These are phyloP conservation scores for Pythium utonaiense DNA, from an alignment of 352 stramenopile species.

Conservation along the genomic window DNA sequence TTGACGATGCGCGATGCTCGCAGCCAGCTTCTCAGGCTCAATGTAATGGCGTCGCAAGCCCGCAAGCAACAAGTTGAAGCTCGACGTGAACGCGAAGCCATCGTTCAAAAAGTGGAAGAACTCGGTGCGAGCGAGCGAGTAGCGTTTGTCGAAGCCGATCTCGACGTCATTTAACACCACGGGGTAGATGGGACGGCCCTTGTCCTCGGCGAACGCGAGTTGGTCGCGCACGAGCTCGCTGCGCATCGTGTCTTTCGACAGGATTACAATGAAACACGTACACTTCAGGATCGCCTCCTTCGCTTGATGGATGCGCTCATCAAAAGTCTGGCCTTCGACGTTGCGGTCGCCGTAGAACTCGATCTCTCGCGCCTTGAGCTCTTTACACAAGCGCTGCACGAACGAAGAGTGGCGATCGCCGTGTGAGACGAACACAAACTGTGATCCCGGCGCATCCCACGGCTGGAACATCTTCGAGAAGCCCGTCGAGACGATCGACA, in stretches of 20 bases:
- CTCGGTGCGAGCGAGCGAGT: conserved; percentile 75
- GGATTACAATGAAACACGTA: conserved; percentile 70
- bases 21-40: conserved; percentile 2
- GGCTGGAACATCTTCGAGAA: conserved; percentile 62
- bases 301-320: conserved; percentile 68
- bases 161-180: conserved; percentile 76
- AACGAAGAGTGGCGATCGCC: conserved; percentile 70
- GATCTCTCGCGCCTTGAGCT: conserved; percentile 49
- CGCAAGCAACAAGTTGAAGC: conserved; percentile 43
- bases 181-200: conserved; percentile 76
- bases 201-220: conserved; percentile 81
- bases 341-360: conserved; percentile 69
- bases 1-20: background rate
- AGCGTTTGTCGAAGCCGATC: conserved; percentile 72
- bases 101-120: conserved; percentile 78
- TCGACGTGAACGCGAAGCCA: conserved; percentile 68
- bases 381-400: conserved; percentile 60
- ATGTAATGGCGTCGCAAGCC: conserved; percentile 41
- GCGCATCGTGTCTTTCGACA: conserved; percentile 66
- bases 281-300: conserved; percentile 80
- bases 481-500: conserved; percentile 28
- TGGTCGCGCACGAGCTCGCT: conserved; percentile 81
- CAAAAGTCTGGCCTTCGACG: conserved; percentile 55
- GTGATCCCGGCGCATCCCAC: conserved; percentile 45
- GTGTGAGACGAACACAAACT: conserved; percentile 79